These are phyloP conservation scores for Durio zibethinus DNA, from an alignment of 345 rosid genomes.

Conservation along the genomic window DNA sequence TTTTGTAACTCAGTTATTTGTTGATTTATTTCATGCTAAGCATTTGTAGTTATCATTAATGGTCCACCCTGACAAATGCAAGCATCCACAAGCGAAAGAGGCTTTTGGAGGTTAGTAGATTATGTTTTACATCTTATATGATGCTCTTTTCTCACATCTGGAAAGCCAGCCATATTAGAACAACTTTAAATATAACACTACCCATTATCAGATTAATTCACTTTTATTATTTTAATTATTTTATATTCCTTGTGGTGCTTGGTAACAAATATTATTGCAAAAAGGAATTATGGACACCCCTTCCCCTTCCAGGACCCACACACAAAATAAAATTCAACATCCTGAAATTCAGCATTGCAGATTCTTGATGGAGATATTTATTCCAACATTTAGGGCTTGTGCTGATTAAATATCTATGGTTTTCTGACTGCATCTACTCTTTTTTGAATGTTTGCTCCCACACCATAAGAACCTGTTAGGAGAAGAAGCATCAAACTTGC, in stretches of 20 bases:
- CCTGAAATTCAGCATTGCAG: background rate
- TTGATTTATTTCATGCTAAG: conserved; percentile 16
- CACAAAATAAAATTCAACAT: background rate
- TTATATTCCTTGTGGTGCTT: background rate
- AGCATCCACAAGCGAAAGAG: conserved; percentile 97
- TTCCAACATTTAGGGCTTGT: background rate
- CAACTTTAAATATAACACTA: background rate
- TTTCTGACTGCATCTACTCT: background rate
- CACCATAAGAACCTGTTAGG: background rate
- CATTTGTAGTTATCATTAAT: conserved; percentile 66
- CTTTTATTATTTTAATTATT: background rate
- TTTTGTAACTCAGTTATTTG: conserved; percentile 1
- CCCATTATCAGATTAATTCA: background rate
- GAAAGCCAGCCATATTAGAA: background rate
- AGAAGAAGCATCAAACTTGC: background rate
- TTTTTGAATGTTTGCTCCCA: background rate
- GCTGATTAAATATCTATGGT: background rate
- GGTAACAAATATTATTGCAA: background rate
- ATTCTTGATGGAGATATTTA: background rate
- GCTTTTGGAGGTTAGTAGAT: conserved; percentile 74
- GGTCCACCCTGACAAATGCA: conserved; percentile 99
- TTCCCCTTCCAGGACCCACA: background rate
- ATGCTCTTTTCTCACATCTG: background rate
- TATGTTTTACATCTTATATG: background rate
- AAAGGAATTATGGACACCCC: background rate